Evolutionary conservation across 2,329 filamentous ascomycete genomes (phyloP), one percentile per base, ranked within the genome.

Genomic region (Ceratocystis eucalypticola): DNA sequence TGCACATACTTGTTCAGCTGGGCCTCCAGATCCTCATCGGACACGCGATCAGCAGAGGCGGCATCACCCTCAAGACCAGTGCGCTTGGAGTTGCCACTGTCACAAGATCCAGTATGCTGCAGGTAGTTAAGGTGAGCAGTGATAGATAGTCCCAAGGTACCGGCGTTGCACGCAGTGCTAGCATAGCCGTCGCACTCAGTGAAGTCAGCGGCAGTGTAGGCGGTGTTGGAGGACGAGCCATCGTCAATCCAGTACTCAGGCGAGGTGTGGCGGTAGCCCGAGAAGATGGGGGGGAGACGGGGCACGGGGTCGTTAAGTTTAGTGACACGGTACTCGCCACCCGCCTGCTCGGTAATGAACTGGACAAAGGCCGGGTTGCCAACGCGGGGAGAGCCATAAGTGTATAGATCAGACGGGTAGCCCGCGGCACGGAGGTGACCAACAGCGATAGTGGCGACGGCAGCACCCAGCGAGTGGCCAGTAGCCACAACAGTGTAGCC

Each of bases 391-490:
- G 82, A 79, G 68, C 87, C 87, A 75, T 82, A 90, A 1, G 82
- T 86, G 78, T 85, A 88, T 55, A 88, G 71, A 17, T 72, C 68
- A 63, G 78, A 74, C 1, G 74, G 69, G 67, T 75, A 74, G 53
- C 80, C 83, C 8, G 72, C 71, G 5, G 73, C 73, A 61, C 85
- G 80, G 22, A 88, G 75, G 70, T 82, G 78, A 0, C 80, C 82
- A 0, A 79, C 82, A 0, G 79, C 86, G 3, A 90, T 73, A 5
- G 81, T 83, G 48, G 81, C 84, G 1, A 89, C 76, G 5, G 85
- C 85, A 30, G 78, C 87, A 61, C 87, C 87, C 3, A 90, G 82
- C 8, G 84, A 87, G 76, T 89, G 87, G 45, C 87, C 88, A 0
- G 85, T 84, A n/a, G 80, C 74, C 20, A 86, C 72, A 72, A 88